A percentile compares a stretch with the other conserved stretches of the same genome.
phyloP scores from a whole-genome alignment of 139 green algal species.

The Picochlorum sp. region DNA sequence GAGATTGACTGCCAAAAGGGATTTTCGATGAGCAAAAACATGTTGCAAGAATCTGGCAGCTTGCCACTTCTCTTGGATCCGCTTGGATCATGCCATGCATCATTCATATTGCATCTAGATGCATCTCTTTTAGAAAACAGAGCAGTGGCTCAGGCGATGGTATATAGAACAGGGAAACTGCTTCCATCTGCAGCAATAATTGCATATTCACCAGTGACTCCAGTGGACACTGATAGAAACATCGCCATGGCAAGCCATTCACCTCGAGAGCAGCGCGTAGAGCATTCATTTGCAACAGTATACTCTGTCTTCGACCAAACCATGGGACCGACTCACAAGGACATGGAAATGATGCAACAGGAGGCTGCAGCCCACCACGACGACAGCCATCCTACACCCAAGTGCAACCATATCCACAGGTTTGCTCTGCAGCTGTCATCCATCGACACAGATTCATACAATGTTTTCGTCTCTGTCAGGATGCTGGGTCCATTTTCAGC shows the following conservation, averaged over 20 bases:
- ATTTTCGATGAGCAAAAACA: too few species aligned
- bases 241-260: not conserved
- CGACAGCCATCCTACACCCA: not conserved
- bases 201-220: not conserved
- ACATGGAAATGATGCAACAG: too few species aligned
- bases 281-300: too few species aligned
- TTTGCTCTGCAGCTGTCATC: slow-evolving; percentile 5
- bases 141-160: not conserved
- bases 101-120: too few species aligned
- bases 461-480: slow-evolving; percentile 25
- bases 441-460: slow-evolving; percentile 1
- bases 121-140: not conserved
- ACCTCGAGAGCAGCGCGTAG: too few species aligned
- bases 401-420: not conserved
- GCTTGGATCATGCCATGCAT: too few species aligned
- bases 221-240: not conserved
- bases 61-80: too few species aligned
- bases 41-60: too few species aligned
- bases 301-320: too few species aligned
- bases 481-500: slow-evolving; percentile 42
- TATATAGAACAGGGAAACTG: not conserved
- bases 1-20: too few species aligned
- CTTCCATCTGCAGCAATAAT: not conserved
- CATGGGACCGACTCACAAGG: too few species aligned
- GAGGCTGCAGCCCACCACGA: not conserved